Evolutionary conservation across 1,284 basidiomycete genomes (phyloP).

Genomic region (Naganishia cerealis): DNA sequence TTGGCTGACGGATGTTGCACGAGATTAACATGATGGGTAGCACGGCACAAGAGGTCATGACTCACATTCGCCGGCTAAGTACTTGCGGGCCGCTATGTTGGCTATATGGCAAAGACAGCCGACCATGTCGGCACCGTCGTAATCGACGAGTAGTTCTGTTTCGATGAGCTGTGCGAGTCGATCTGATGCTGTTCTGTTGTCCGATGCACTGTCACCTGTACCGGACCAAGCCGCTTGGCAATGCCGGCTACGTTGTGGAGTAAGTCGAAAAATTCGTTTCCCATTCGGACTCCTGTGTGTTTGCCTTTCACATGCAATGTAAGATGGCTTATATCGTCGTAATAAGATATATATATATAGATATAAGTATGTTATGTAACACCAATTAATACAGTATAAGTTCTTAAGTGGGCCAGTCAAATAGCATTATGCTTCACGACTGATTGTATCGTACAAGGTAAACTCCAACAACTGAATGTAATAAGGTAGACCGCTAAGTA

Average conservation of each 20-base stretch:
- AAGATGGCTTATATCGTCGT: too few species aligned
- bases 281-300: not conserved
- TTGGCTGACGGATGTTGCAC: too few species aligned
- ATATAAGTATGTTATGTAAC: too few species aligned
- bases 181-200: not conserved
- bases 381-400: too few species aligned
- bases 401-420: too few species aligned
- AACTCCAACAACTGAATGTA: too few species aligned
- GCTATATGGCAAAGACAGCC: slow-evolving; percentile 13
- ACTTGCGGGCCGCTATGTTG: slow-evolving; percentile 3
- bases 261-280: not conserved
- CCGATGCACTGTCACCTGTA: not conserved
- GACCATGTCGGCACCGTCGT: not conserved
- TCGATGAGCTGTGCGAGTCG: not conserved
- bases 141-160: not conserved
- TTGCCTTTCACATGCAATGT: not conserved
- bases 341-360: too few species aligned
- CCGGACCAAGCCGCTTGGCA: slow-evolving; percentile 5
- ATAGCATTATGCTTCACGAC: too few species aligned
- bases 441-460: too few species aligned
- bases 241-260: not conserved
- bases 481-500: too few species aligned
- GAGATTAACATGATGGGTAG: too few species aligned
- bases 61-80: not conserved
- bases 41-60: too few species aligned